Base-by-base conservation (phyloP, 2,329 filamentous ascomycete species). In the Aureobasidium mangrovei region DNA sequence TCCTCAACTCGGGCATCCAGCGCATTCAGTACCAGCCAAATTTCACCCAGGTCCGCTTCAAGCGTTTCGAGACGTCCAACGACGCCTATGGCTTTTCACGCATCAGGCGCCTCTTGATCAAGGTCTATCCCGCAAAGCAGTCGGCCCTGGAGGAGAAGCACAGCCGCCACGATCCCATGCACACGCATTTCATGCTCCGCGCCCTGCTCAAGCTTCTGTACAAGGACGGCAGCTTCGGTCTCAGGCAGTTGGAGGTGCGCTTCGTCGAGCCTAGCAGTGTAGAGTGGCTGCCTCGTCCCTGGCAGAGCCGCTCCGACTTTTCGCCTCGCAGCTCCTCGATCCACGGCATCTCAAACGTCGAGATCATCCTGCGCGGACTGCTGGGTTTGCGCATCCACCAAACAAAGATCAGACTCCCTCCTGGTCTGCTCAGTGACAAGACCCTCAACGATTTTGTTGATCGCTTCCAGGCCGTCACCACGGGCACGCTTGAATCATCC, bases 111-210 rank as follows among this genome's bases (percentile, higher is more conserved):
- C 54, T 67, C 31, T 35, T 60, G 9, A 59, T 67, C 47, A 40
- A 43, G 12, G 63, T 67, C 49, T 60, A 59, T 39, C 63, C 62
- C 7, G 39, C 59, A 2, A 43, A 35, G 6, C 45, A 54, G 10
- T 8, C 4, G 7, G 48, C 24, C 29, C 54, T 54, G 26, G 26
- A 45, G 24, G 31, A 53, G 4, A 39, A 45, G 41, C 39, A 24
- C 18, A 53, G 41, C 40, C 59, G 58, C n/a, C 60, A 62, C 39
- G 57, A 58, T 2, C 47, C 60, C 2, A 56, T 65, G 51, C 63
- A 63, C 55, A 65, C 64, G 1, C 65, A 63, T 57, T 66, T 60
- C 60, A 65, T 65, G 60, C 54, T 58, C 18, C 57, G 59, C 6
- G 61, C 63, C 8, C 58, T 67, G 4, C 58, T 56, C 43, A 57